phyloP scores from a whole-genome alignment of 257 asterid species.

The Thymus quinquecostatus region DNA sequence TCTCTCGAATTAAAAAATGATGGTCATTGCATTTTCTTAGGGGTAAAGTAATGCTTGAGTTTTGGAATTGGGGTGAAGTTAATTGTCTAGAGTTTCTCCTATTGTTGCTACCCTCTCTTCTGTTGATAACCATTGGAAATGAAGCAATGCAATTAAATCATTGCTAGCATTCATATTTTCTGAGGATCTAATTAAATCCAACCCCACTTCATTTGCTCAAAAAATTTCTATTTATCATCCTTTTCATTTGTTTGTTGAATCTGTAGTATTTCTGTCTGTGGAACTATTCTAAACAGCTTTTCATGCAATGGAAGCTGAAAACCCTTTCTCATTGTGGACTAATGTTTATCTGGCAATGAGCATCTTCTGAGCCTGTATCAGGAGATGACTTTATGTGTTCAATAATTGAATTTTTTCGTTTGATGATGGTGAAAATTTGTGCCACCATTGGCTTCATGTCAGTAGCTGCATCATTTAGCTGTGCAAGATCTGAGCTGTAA shows the following conservation, averaged over 20 bases:
- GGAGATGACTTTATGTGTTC: constrained; percentile 1
- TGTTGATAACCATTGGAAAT: constrained; percentile 5
- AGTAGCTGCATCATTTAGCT: constrained; percentile 18
- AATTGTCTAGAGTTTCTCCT: background rate
- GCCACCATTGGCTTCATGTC: constrained; percentile 1
- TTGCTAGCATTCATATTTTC: background rate
- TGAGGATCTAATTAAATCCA: background rate
- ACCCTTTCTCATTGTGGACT: background rate
- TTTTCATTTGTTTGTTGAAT: background rate
- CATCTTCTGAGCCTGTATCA: constrained; percentile 1
- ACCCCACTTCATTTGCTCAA: background rate
- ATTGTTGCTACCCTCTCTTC: background rate
- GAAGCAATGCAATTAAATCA: background rate
- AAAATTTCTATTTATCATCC: background rate
- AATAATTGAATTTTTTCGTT: background rate
- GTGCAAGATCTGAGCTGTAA: constrained; percentile 15
- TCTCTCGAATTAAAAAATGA: constrained; percentile 18
- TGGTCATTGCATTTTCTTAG: constrained; percentile 1
- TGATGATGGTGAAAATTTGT: constrained; percentile 18
- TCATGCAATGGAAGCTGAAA: background rate
- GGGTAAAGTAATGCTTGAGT: background rate
- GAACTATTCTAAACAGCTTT: background rate
- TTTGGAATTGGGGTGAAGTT: constrained; percentile 4
- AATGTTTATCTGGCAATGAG: background rate
- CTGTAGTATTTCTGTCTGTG: constrained; percentile 6